Conservation (phyloP, 169 alveolate species). For the Eimeria necatrix region DNA sequence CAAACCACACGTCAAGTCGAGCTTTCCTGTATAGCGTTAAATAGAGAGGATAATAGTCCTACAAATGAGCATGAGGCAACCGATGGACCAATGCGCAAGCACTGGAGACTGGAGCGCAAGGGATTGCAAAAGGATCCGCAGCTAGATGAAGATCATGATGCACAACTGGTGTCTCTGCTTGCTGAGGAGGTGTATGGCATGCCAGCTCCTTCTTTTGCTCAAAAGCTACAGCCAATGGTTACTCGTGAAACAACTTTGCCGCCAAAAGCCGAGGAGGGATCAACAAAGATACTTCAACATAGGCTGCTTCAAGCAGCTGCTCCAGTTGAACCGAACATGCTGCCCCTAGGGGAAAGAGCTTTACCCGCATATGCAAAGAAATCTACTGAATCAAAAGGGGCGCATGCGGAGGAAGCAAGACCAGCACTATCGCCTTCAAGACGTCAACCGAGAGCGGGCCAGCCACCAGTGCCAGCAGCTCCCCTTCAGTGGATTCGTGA, state of each 20-base stretch:
- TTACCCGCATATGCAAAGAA: too few species aligned
- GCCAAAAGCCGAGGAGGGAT: too few species aligned
- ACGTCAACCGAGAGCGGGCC: not conserved
- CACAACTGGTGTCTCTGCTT: slow-evolving; percentile 24
- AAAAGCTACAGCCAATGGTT: not conserved
- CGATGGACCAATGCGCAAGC: not conserved
- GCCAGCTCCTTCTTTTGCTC: not conserved
- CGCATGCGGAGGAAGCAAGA: slow-evolving; percentile 18
- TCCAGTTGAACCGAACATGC: too few species aligned
- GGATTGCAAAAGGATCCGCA: not conserved
- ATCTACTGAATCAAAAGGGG: not conserved
- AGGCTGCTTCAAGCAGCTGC: too few species aligned
- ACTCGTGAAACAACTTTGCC: too few species aligned
- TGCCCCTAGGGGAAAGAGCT: too few species aligned
- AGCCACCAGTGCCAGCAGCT: slow-evolving; percentile 11
- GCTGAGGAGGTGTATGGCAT: slow-evolving; percentile 1
- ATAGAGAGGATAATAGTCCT: not conserved
- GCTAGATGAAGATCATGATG: slow-evolving; percentile 27
- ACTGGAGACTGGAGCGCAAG: not conserved
- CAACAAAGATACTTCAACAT: too few species aligned
- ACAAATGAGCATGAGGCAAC: not conserved
- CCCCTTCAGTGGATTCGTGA: slow-evolving; percentile 74
- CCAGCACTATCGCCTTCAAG: not conserved
- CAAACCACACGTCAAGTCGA: not conserved
- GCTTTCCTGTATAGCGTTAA: not conserved